Conservation (phyloP, 176 grass and related monocot species). For the Cenchrus fungigraminus region DNA sequence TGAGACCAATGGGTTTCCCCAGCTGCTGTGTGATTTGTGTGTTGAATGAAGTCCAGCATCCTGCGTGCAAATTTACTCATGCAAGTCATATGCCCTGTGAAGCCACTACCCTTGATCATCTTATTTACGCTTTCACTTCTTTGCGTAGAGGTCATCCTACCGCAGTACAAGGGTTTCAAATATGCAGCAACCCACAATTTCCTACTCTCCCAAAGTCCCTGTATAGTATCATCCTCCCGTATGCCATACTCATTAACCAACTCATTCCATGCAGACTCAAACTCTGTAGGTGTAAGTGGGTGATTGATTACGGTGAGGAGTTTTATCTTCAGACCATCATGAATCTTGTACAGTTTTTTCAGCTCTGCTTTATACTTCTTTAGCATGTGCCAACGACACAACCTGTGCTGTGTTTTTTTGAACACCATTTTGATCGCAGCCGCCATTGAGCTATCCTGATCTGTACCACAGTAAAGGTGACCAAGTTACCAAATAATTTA, state of each 20-base stretch:
- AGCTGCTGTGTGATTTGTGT: not conserved
- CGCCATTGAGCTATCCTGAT: not conserved
- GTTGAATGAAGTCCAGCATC: not conserved
- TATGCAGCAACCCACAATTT: not conserved
- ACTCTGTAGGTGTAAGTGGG: not conserved
- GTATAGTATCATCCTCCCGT: not conserved
- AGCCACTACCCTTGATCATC: not conserved
- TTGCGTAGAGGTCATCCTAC: slow-evolving; percentile 2
- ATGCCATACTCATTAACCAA: not conserved
- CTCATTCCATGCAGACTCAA: not conserved
- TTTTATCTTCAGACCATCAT: not conserved
- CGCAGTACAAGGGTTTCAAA: not conserved
- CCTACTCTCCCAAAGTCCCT: not conserved
- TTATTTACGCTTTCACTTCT: not conserved
- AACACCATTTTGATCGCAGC: not conserved
- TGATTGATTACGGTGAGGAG: not conserved
- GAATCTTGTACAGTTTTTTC: not conserved
- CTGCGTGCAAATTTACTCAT: slow-evolving; percentile 11
- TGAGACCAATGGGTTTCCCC: slow-evolving; percentile 7
- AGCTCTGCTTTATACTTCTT: not conserved
- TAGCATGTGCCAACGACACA: too few relatives aligned
- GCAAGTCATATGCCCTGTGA: not conserved
- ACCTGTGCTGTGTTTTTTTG: too few relatives aligned
- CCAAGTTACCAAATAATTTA: too few relatives aligned
- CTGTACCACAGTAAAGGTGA: not conserved